Conservation (phyloP, 208 protist genomes). For the Trypanosoma brucei region DNA sequence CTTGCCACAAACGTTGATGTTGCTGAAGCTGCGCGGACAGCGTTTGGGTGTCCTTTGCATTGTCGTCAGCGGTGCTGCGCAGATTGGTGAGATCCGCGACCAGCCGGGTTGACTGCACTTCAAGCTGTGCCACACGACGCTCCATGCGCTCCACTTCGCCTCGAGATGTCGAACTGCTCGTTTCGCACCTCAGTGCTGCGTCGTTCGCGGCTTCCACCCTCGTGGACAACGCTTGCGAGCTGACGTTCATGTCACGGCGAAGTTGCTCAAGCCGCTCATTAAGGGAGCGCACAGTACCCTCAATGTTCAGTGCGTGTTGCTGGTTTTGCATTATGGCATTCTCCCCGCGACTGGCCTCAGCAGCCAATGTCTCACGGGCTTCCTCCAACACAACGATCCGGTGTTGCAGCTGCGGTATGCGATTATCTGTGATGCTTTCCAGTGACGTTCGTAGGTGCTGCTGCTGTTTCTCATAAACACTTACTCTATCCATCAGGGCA, state of each 20-base stretch:
- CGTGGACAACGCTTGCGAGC: conserved; percentile 35
- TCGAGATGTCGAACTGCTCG: conserved; percentile 41
- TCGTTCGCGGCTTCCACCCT: conserved; percentile 52
- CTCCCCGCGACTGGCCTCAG: conserved; percentile 13
- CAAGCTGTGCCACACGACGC: conserved; percentile 45
- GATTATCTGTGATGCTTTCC: conserved; percentile 9
- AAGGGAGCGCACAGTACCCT: conserved; percentile 3
- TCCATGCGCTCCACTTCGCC: conserved; percentile 63
- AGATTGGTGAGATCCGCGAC: conserved; percentile 17
- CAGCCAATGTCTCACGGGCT: conserved; percentile 12
- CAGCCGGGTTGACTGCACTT: conserved; percentile 21
- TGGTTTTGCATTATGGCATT: conserved; percentile 22
- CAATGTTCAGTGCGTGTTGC: conserved; percentile 33
- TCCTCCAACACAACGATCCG: conserved; percentile 20
- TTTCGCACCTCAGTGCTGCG: conserved; percentile 38
- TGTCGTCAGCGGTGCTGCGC: conserved; percentile 29
- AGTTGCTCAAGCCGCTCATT: conserved; percentile 36
- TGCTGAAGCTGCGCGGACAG: conserved; percentile 39
- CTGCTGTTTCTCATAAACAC: conserved; percentile 29
- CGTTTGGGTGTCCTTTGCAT: conserved; percentile 25
- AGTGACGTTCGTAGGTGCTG: conserved; percentile 14
- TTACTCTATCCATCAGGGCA: conserved; percentile 24
- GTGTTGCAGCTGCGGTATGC: conserved; percentile 26
- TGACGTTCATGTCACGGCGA: conserved; percentile 21
- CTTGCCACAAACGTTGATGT: conserved; percentile 21